Percentiles rank a stretch among this genome's conserved stretches.
phyloP scores from a whole-genome alignment of 129 eudicot genomes.

The Ambrosia artemisiifolia region DNA sequence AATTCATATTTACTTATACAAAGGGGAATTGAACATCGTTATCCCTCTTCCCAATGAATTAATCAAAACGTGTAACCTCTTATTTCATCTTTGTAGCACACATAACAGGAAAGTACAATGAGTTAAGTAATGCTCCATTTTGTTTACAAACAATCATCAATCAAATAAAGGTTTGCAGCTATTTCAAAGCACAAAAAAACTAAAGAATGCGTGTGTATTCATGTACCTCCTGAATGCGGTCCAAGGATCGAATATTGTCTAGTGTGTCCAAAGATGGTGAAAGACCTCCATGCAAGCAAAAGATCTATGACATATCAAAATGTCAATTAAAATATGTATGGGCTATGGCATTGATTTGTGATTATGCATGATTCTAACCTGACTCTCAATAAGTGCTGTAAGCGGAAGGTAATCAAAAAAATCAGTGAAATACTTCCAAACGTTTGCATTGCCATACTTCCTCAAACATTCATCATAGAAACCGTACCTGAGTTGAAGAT shows the following conservation, averaged over 20 bases:
- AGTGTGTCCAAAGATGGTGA: slow-evolving; percentile 93
- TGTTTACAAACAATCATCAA: not conserved
- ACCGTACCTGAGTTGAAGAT: slow-evolving; percentile 61
- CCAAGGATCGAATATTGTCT: slow-evolving; percentile 87
- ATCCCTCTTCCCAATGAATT: slow-evolving; percentile 4
- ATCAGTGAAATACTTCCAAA: slow-evolving; percentile 85
- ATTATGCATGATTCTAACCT: slow-evolving; percentile 45
- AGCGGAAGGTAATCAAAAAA: slow-evolving; percentile 86
- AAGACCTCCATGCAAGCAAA: slow-evolving; percentile 95
- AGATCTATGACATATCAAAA: slow-evolving; percentile 44
- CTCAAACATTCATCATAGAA: slow-evolving; percentile 87
- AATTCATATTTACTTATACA: not conserved
- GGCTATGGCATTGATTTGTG: not conserved
- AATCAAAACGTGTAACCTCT: slow-evolving; percentile 2
- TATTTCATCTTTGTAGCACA: slow-evolving; percentile 2
- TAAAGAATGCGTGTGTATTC: not conserved
- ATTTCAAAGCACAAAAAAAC: not conserved
- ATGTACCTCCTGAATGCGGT: slow-evolving; percentile 86
- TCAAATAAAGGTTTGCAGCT: not conserved
- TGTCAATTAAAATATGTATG: not conserved
- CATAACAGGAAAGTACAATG: not conserved
- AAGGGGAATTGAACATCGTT: not conserved
- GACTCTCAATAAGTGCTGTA: slow-evolving; percentile 88
- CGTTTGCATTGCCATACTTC: slow-evolving; percentile 81
- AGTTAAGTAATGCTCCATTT: not conserved